Base-by-base conservation (phyloP, 495 filamentous ascomycete genomes). In the Penicillium dipodomyicola region DNA sequence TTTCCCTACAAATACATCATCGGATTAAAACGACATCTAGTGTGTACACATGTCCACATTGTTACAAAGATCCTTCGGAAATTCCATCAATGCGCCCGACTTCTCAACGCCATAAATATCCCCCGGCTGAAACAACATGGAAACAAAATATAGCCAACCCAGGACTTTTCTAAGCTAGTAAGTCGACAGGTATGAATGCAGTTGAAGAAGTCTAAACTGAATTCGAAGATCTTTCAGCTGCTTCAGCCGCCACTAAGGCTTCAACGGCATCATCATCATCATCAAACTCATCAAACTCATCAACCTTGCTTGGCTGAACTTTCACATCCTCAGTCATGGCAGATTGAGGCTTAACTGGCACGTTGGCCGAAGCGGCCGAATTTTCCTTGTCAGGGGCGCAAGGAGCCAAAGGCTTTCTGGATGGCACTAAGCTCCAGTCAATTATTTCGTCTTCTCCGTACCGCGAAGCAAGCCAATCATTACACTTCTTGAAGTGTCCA, bases 401-500 rank as follows among this genome's bases (percentile, higher is more conserved):
- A 15, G 58, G 40, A 47, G 61, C 39, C 11, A 49, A 39, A 10
- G 59, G 58, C 20, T 70, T 64, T 30, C 54, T 62, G 23, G 54
- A 64, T 5, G 74, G 61, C 4, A 82, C 79, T 57, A 98, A 69
- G 71, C 85, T 83, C 94, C 94, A 98, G 69, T 97, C 85, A 65
- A 98, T 92, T 62, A 80, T 79, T n/a, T 81, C 84, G 5, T 84
- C 87, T 32, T 79, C 77, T 2, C 95, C 94, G 72, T 97, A 96
- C 50, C 86, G 74, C 58, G 76, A 62, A 51, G 78, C 77, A 32
- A 98, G 76, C 93, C 94, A 98, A 63, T 91, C 88, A 66, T 98
- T 97, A 53, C 90, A 87, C 72, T 85, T 84, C 61, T 80, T 85
- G 70, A 96, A 98, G 73, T 97, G 95, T 0, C 85, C 85, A 58